A percentile compares a stretch with the other conserved stretches of the same genome.
phyloP scores from a whole-genome alignment of 768 basidiomycete species.

The Hysterangium stoloniferum region DNA sequence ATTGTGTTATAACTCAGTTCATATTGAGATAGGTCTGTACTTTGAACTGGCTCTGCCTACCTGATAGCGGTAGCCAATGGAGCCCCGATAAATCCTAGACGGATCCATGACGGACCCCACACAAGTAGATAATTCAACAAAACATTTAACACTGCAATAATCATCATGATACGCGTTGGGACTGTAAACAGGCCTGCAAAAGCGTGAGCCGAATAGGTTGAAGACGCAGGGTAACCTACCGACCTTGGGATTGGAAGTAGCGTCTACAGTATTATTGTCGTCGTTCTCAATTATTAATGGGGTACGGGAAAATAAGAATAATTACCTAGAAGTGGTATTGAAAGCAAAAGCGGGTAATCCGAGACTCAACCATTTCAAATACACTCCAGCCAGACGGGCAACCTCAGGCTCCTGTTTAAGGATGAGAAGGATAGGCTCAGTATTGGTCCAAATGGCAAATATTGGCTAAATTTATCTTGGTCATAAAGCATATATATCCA shows the following conservation, averaged over 20 bases:
- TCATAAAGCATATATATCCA: constrained; percentile 2
- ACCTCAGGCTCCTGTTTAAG: constrained; percentile 81
- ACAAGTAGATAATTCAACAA: constrained; percentile 83
- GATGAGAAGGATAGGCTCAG: constrained; percentile 67
- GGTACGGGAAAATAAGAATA: too few species aligned
- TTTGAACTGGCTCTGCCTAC: neutral
- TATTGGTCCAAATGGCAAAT: constrained; percentile 69
- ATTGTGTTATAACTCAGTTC: constrained; percentile 65
- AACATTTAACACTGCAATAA: constrained; percentile 82
- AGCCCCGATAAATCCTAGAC: constrained; percentile 87
- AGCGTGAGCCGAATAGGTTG: neutral
- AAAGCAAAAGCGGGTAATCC: constrained; percentile 73
- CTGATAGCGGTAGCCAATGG: constrained; percentile 80
- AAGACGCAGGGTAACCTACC: constrained; percentile 1
- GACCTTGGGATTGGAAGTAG: constrained; percentile 81
- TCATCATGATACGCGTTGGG: constrained; percentile 74
- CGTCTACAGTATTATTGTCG: constrained; percentile 33
- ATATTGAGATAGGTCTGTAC: neutral
- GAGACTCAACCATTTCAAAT: constrained; percentile 67
- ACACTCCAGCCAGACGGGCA: constrained; percentile 64
- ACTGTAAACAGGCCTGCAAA: constrained; percentile 64
- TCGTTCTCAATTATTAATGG: too few species aligned
- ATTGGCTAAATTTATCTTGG: constrained; percentile 37
- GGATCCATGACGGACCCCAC: constrained; percentile 73
- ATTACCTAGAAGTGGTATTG: constrained; percentile 44